Base-by-base conservation (phyloP, 148 eudicot species). In the Dysphania ambrosioides region DNA sequence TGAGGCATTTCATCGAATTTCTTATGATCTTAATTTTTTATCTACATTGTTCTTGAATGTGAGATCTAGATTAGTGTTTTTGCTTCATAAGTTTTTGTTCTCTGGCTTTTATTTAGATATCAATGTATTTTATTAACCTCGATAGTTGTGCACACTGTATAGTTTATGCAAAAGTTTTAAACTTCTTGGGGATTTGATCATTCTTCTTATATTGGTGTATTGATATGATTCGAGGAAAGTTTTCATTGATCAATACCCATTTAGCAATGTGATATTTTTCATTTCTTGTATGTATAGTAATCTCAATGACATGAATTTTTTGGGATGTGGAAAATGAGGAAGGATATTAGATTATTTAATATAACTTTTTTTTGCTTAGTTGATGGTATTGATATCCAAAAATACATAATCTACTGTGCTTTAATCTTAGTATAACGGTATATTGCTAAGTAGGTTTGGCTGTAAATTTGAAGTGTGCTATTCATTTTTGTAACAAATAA, bases 1-100 rank as follows among this genome's bases (percentile, higher is more conserved):
- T 72, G 31, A 11, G 41, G 53, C 71, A 53, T 78, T 82, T 67
- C 55, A 40, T 82, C 81, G 68, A 74, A 82, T 73, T 70, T 75
- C 41, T 64, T 36, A 56, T 41, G 58, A 55, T 75, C 73, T 40
- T 34, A 27, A 64, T 53, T 24, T 13, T 23, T 58, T 44, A n/a
- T 19, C 3, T 74, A n/a, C 12, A 3, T 79, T 35, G 11, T 13
- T 69, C 32, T 11, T 40, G 26, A 61, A 44, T 40, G 32, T 79
- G 75, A 66, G 73, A 80, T 80, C 83, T 66, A 24, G 57, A 34
- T 57, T n/a, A 30, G 58, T 27, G 65, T 61, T 1, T 21, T 9
- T 75, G 30, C 15, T 41, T 55, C 6, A 49, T 74, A 51, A 32
- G 69, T 30, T 15, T 12, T 24, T 53, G 62, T 73, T 42, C 0